Conservation (phyloP, 371 early-diverging fungal genomes). For the Mucor piriformis region DNA sequence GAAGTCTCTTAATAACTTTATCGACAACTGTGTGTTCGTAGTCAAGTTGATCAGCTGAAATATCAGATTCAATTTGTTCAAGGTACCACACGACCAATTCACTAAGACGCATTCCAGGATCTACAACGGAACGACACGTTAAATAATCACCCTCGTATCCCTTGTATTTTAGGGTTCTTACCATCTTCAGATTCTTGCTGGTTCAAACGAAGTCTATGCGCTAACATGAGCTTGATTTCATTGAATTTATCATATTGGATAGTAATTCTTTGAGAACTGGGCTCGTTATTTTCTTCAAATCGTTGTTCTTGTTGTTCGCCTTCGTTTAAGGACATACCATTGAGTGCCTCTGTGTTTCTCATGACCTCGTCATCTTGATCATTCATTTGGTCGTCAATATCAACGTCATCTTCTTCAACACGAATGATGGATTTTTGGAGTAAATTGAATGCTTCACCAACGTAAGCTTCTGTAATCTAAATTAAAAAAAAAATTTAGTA, state of each 20-base stretch:
- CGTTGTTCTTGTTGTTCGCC: slow-evolving; percentile 35
- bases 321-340: slow-evolving; percentile 33
- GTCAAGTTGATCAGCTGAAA: slow-evolving; percentile 76
- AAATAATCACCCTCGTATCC: not conserved
- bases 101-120: slow-evolving; percentile 65
- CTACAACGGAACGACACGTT: slow-evolving; percentile 10
- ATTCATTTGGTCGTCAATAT: slow-evolving; percentile 56
- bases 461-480: slow-evolving; percentile 76
- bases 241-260: slow-evolving; percentile 83
- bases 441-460: slow-evolving; percentile 91
- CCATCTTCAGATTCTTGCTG: slow-evolving; percentile 38
- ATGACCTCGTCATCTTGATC: slow-evolving; percentile 46
- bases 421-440: slow-evolving; percentile 93
- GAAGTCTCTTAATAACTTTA: slow-evolving; percentile 78
- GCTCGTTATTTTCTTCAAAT: slow-evolving; percentile 19
- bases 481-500: not conserved
- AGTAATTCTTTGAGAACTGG: slow-evolving; percentile 32
- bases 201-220: slow-evolving; percentile 62
- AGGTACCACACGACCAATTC: slow-evolving; percentile 88
- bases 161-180: slow-evolving; percentile 4
- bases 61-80: slow-evolving; percentile 68
- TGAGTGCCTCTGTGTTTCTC: slow-evolving; percentile 41
- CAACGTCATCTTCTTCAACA: slow-evolving; percentile 89
- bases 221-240: slow-evolving; percentile 72
- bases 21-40: slow-evolving; percentile 71